Base-by-base conservation (phyloP, 805 yeast genomes). In the Candida railenensis region DNA sequence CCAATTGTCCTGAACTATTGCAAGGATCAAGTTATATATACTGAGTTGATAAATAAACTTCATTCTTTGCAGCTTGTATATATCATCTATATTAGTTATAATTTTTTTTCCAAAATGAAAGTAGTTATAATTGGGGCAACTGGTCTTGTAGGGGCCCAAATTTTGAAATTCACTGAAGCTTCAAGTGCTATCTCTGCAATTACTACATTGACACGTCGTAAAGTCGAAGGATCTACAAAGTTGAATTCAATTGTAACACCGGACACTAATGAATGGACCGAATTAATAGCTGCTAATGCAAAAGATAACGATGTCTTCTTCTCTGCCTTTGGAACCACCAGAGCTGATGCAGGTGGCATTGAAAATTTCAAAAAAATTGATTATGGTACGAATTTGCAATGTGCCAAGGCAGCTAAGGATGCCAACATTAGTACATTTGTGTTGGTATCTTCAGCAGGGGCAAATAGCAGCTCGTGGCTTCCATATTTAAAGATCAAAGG, bases 311-410 rank as follows among this genome's bases (percentile, higher is more conserved):
- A 76, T 22, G 67, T 70, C 3, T 70, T 84, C 46, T 78, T 86
- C 52, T 79, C 88, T 2, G 82, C 83, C 0, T 76, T 90, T 53
- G 96, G 91, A 3, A 86, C 96, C 5, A 88, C 95, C 1, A 75
- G 78, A 44, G 84, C 78, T 2, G 74, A 66, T 22, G 96, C 89
- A 3, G 96, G 96, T 16, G 74, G 86, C 1, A 66, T 82, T 14
- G 87, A 78, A 20, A 77, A 80, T 21, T 94, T 88, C 66, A 73
- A 76, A 53, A 73, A 75, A 54, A 82, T 90, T 53, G 97, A 90
- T 57, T 79, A 83, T 53, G 96, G 87, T 47, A 69, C 85, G 54
- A 89, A 88, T 58, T 61, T 78, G 37, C 80, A 74, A 34, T 67
- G 85, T 32, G 95, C 96, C 3, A 77, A 80, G 53, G 84, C 83